A percentile compares a stretch with the other conserved stretches of the same genome.
These are phyloP conservation scores for Samsoniella hepiali DNA, from an alignment of 2,329 filamentous ascomycete genomes.

Conservation along the genomic window DNA sequence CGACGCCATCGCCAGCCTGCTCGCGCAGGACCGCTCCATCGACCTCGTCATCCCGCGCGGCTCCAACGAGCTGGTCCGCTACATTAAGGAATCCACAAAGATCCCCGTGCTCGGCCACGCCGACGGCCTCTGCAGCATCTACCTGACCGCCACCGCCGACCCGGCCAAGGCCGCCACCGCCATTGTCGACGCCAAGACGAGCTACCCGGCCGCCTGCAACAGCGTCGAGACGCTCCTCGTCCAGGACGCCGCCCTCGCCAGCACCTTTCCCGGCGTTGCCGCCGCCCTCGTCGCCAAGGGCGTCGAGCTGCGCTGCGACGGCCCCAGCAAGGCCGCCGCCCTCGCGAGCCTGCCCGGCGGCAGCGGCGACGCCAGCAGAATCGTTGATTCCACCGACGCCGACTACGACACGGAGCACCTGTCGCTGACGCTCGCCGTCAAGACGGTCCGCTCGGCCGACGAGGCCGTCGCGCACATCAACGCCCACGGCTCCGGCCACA, in stretches of 20 bases:
- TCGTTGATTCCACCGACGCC: slow-evolving; percentile 56
- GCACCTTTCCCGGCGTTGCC: slow-evolving; percentile 69
- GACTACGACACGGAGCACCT: slow-evolving; percentile 92
- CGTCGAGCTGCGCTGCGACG: slow-evolving; percentile 80
- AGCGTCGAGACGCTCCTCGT: slow-evolving; percentile 88
- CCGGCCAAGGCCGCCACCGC: slow-evolving; percentile 68
- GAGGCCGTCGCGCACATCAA: slow-evolving; percentile 88
- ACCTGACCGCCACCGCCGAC: slow-evolving; percentile 77
- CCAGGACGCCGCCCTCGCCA: slow-evolving; percentile 65
- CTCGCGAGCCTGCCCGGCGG: slow-evolving; percentile 27
- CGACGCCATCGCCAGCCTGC: slow-evolving; percentile 83
- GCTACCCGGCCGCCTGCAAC: slow-evolving; percentile 95
- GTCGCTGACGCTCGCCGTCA: slow-evolving; percentile 78
- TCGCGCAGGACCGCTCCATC: slow-evolving; percentile 80
- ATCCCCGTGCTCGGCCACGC: slow-evolving; percentile 96
- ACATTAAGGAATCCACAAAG: slow-evolving; percentile 85
- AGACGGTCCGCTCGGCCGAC: slow-evolving; percentile 66
- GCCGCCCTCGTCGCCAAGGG: slow-evolving; percentile 70
- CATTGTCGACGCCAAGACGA: slow-evolving; percentile 86
- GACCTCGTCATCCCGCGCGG: slow-evolving; percentile 94
- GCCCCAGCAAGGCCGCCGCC: slow-evolving; percentile 62
- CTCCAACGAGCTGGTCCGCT: slow-evolving; percentile 83
- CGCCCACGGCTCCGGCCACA: slow-evolving; percentile 86
- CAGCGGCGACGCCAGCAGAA: slow-evolving; percentile 35
- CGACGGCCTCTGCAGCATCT: slow-evolving; percentile 86